Evolutionary conservation across 345 rosid species (phyloP).

Genomic region (Eucalyptus guilfoylei): DNA sequence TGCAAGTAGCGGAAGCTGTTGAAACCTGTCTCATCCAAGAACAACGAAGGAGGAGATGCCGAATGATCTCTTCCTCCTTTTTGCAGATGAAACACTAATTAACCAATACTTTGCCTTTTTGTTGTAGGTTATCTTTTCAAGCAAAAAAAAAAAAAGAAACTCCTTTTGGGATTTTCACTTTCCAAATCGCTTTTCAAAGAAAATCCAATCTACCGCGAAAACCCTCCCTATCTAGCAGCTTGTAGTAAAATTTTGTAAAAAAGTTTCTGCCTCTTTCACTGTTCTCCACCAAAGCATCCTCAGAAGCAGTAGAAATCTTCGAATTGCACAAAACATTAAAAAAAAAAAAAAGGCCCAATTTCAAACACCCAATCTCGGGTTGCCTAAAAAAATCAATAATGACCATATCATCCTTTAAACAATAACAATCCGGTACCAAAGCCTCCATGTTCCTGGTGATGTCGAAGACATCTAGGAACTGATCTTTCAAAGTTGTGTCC

Average conservation of each 20-base stretch:
- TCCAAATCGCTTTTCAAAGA: background rate
- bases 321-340: background rate
- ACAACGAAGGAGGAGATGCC: background rate
- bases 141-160: background rate
- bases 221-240: background rate
- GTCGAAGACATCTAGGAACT: too few species aligned
- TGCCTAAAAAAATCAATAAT: too few species aligned
- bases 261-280: too few species aligned
- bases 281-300: too few species aligned
- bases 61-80: background rate
- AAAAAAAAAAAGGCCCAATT: too few species aligned
- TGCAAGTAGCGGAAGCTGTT: background rate
- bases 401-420: too few species aligned
- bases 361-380: too few species aligned
- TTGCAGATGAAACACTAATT: background rate
- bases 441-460: background rate
- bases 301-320: too few species aligned
- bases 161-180: background rate
- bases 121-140: background rate
- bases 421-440: too few species aligned
- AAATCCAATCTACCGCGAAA: background rate
- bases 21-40: background rate
- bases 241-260: background rate
- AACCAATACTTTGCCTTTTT: background rate
- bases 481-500: too few species aligned